These are phyloP conservation scores for Lactarius trivialis DNA, from an alignment of 768 basidiomycete species.

Conservation along the genomic window DNA sequence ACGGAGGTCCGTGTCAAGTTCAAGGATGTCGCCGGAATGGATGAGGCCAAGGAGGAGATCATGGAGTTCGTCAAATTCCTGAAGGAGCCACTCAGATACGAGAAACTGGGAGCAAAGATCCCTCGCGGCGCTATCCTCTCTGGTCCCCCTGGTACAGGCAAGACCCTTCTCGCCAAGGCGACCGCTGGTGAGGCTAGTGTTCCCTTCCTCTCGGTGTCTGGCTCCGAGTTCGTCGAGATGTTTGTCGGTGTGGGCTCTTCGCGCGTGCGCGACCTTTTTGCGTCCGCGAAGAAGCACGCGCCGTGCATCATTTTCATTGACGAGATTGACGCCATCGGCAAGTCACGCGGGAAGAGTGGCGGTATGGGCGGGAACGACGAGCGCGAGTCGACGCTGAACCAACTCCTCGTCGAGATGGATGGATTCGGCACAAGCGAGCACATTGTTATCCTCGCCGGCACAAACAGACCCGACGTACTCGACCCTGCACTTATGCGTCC, in stretches of 20 bases:
- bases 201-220: conserved; percentile 97
- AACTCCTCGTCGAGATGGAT: conserved; percentile 98
- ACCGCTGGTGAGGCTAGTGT: conserved; percentile 97
- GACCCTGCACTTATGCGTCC: conserved; percentile 95
- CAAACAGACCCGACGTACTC: conserved; percentile 94
- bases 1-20: conserved; percentile 91
- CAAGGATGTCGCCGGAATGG: conserved; percentile 98
- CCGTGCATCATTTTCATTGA: conserved; percentile 99
- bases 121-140: conserved; percentile 92
- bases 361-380: conserved; percentile 93
- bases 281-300: conserved; percentile 94
- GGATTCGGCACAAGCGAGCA: conserved; percentile 98
- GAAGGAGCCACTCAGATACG: conserved; percentile 91
- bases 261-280: conserved; percentile 94
- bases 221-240: conserved; percentile 99
- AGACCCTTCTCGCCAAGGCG: conserved; percentile 95
- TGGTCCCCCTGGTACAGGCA: conserved; percentile 96
- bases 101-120: conserved; percentile 96
- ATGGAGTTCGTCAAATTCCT: conserved; percentile 99
- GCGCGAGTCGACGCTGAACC: conserved; percentile 94
- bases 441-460: conserved; percentile 93
- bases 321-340: conserved; percentile 99
- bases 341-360: conserved; percentile 72
- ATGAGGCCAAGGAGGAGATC: conserved; percentile 99
- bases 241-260: conserved; percentile 99